Evolutionary conservation across 768 basidiomycete genomes (phyloP), one percentile per base, ranked within the genome.

Genomic region (Lactarius indigo): DNA sequence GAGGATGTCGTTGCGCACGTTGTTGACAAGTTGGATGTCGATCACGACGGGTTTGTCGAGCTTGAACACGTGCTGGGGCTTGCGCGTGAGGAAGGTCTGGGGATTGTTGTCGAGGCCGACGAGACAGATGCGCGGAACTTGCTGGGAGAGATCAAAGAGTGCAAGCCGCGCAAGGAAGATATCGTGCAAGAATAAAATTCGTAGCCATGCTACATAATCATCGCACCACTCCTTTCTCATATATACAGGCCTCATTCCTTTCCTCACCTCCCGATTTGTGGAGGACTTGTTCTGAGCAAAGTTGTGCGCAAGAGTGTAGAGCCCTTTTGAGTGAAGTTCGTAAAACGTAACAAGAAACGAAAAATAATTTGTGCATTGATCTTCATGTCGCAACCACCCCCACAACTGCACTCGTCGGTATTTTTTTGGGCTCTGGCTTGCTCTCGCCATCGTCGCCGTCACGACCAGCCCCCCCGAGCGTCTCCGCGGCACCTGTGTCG

Each of bases 1-100:
- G 92, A 96, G 63, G 90, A 94, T 68, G 88, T 93, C 18, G 92
- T 93, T 28, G 87, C 89, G 67, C 87, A 86, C 26, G 88, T 99
- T 59, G 87, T 96, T 61, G 87, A 93, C 74, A 98, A 98, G 77
- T 79, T 98, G 73, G 97, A 99, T 75, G 91, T 93, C 12, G 96
- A 98, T 78, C 87, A 92, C 77, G 96, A 98, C 74, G 96, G 96
- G 0, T 96, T 87, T 74, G 95, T 98, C 30, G 93, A 96, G 75
- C 83, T 98, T 56, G 93, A 96, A 76, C 96, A 99, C 74, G 95
- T 99, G 41, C 77, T 96, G 64, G 92, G 90, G 15, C 79, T 96
- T 69, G 91, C 96, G 28, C 84, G 87, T 72, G 92, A 97, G 78
- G 92, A 94, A 70, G 93, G 93, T 17, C 78, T 96, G 28, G 90